phyloP scores from a whole-genome alignment of 2,329 filamentous ascomycete species.

The Colletotrichum theobromicola region DNA sequence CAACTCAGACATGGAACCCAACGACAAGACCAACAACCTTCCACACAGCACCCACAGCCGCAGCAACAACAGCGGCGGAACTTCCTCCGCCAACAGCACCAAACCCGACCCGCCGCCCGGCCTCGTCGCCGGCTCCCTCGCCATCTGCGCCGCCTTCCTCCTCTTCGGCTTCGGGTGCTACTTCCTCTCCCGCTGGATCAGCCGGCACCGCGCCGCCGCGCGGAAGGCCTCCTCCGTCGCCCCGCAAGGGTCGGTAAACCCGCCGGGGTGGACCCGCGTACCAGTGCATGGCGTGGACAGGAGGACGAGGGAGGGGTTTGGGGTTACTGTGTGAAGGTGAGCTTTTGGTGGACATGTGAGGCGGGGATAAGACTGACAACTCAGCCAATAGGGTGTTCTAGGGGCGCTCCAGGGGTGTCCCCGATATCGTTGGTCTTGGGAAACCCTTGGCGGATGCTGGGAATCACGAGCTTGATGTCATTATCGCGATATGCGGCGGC shows the following conservation, averaged over 20 bases:
- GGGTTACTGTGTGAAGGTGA: neutral
- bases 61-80: neutral
- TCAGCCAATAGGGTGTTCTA: neutral
- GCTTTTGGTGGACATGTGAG: neutral
- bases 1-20: neutral
- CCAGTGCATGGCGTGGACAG: neutral
- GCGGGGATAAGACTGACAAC: neutral
- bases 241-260: neutral
- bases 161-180: neutral
- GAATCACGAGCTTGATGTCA: neutral
- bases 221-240: no score
- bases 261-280: neutral
- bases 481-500: neutral
- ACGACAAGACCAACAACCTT: neutral
- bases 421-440: neutral
- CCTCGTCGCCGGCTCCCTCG: neutral
- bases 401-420: neutral
- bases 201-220: neutral
- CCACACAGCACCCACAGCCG: neutral
- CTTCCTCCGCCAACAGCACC: neutral
- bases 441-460: no score
- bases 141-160: neutral
- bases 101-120: neutral
- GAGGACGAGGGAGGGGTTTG: neutral
- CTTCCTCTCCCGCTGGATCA: neutral